Base-by-base conservation (phyloP, 306 rosid species). In the Styphnolobium japonicum region DNA sequence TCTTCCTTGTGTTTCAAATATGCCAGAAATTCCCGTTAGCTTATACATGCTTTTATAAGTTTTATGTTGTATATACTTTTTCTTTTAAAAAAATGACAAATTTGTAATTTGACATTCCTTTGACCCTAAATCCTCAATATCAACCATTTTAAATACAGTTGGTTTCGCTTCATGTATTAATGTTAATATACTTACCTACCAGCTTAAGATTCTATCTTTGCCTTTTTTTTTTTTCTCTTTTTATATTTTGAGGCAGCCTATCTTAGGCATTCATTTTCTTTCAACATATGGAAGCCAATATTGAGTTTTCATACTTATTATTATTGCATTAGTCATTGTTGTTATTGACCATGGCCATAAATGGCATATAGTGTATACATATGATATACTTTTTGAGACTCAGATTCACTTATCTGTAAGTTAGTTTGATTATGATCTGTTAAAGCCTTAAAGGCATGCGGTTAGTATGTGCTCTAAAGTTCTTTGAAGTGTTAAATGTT, bases 351-450 rank as follows among this genome's bases (percentile, higher is more conserved):
- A 34, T 21, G 22, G 18, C 25, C 63, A 31, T 10, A 49, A 46
- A 49, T 48, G 48, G 6, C 23, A 33, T 61, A 45, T 51, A n/a
- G 7, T 4, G 9, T 43, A 42, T 60, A 6, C 43, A 27, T 78
- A 56, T 29, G 34, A 2, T 53, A 5, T 40, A 40, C 34, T 22
- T 21, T 52, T 22, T 23, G 57, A 39, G 31, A 55, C 58, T 55
- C 29, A 7, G 23, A 18, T 49, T 64, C 25, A 39, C 63, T 21
- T 67, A 14, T 53, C 15, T 11, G 27, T 45, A 45, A 60, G 43
- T 27, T 37, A 40, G 45, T 51, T 56, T 67, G 84, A 73, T 42
- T 42, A 46, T 81, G 43, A 42, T 39, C 55, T 66, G 14, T 31
- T 80, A 29, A 62, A 29, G 18, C 46, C 9, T 31, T 80, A 29